Conservation (phyloP, 2,329 filamentous ascomycete genomes). For the Harringtonia lauricola region DNA sequence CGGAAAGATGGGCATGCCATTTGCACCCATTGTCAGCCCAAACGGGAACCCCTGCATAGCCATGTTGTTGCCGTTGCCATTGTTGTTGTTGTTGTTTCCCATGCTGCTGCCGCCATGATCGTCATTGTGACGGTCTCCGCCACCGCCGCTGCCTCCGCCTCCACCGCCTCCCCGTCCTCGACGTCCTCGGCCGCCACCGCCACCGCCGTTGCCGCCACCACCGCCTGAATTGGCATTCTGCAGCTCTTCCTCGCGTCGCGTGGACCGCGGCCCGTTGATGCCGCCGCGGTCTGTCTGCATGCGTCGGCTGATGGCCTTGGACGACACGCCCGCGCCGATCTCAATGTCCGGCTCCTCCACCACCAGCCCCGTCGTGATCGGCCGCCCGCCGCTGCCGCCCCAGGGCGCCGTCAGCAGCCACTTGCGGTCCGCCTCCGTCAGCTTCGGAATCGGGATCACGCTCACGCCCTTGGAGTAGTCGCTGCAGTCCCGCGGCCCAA, state of each 20-base stretch:
- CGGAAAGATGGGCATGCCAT: constrained; percentile 39
- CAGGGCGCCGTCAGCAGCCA: constrained; percentile 94
- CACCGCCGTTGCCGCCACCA: constrained; percentile 11
- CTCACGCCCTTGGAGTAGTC: constrained; percentile 90
- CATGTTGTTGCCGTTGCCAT: constrained; percentile 11
- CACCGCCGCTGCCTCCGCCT: constrained; percentile 17
- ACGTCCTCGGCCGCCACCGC: constrained; percentile 10
- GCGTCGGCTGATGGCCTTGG: constrained; percentile 66
- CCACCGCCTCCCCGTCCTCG: constrained; percentile 9
- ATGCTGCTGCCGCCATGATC: constrained; percentile 9
- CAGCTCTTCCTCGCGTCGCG: constrained; percentile 27
- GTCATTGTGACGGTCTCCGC: constrained; percentile 1
- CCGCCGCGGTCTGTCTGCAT: constrained; percentile 61
- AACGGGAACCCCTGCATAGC: constrained; percentile 26
- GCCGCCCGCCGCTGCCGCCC: constrained; percentile 77
- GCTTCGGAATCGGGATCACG: constrained; percentile 79
- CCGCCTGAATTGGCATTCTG: constrained; percentile 10
- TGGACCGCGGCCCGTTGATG: constrained; percentile 53
- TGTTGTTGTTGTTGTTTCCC: constrained; percentile 14
- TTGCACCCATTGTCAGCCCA: constrained; percentile 30
- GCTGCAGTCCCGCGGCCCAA: constrained; percentile 92
- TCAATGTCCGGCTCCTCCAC: constrained; percentile 98
- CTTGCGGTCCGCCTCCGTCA: constrained; percentile 93
- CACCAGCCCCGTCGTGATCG: constrained; percentile 72
- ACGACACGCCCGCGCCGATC: constrained; percentile 93